A percentile compares a stretch with the other conserved stretches of the same genome.
Conservation (phyloP, 2,329 filamentous ascomycete genomes). For the Xylaria sp. region DNA sequence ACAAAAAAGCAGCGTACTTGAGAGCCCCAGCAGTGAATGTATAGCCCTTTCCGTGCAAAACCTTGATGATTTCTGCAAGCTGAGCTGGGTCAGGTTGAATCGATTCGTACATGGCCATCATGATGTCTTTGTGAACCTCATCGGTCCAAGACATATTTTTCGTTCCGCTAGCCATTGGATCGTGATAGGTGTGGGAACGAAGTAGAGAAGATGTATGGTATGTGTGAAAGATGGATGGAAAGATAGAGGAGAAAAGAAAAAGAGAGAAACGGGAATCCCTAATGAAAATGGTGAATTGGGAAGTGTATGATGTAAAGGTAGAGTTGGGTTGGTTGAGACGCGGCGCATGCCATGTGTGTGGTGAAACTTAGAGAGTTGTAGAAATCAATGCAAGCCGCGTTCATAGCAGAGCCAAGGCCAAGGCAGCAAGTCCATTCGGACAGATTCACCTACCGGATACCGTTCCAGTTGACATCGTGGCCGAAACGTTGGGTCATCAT, state of each 20-base stretch:
- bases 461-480: constrained; percentile 50
- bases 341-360: constrained; percentile 23
- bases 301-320: constrained; percentile 9
- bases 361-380: not conserved
- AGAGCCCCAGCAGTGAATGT: not conserved
- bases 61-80: not conserved
- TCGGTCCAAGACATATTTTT: constrained; percentile 53
- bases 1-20: constrained; percentile 2
- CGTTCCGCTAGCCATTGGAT: not conserved
- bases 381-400: not conserved
- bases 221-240: too few species aligned
- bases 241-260: too few species aligned
- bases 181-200: not conserved
- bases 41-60: not conserved
- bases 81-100: constrained; percentile 47
- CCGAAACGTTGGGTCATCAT: constrained; percentile 41
- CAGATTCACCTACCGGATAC: constrained; percentile 49
- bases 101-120: constrained; percentile 55
- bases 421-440: constrained; percentile 24
- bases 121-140: constrained; percentile 57
- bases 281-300: not conserved
- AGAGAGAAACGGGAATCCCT: not conserved
- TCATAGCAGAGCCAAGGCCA: constrained; percentile 8
- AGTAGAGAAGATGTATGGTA: not conserved
- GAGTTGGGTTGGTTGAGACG: constrained; percentile 31